Conservation (phyloP, 2,329 filamentous ascomycete species). For the Claviceps africana region DNA sequence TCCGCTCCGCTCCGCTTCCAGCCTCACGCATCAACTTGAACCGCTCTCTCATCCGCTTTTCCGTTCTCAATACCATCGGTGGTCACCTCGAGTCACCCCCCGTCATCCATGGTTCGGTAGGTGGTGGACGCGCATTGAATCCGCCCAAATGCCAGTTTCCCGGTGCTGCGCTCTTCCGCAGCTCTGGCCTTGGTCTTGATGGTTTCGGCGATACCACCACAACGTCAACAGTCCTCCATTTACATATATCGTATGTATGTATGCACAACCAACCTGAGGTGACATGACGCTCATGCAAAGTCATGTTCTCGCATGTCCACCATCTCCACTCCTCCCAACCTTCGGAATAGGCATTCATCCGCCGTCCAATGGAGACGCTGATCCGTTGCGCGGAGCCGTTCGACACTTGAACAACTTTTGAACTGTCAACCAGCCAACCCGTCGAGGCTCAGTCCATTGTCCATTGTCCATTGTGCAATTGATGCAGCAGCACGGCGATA, state of each 20-base stretch:
- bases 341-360: not conserved
- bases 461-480: too few relatives aligned
- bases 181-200: not conserved
- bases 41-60: not conserved
- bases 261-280: too few relatives aligned
- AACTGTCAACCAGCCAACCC: not conserved
- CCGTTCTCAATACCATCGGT: not conserved
- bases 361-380: not conserved
- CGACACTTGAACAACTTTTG: not conserved
- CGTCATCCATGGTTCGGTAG: not conserved
- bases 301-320: not conserved
- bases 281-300: not conserved
- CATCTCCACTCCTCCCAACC: not conserved
- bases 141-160: not conserved
- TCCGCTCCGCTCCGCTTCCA: too few relatives aligned
- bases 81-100: too few relatives aligned
- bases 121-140: not conserved
- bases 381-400: not conserved
- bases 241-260: too few relatives aligned
- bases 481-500: not conserved
- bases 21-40: not conserved
- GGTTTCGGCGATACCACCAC: not conserved
- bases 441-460: not conserved
- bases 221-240: not conserved
- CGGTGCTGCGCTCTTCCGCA: not conserved